Evolutionary conservation across 805 yeast species (phyloP).

Genomic region (Cyberlindnera mississippiensis): DNA sequence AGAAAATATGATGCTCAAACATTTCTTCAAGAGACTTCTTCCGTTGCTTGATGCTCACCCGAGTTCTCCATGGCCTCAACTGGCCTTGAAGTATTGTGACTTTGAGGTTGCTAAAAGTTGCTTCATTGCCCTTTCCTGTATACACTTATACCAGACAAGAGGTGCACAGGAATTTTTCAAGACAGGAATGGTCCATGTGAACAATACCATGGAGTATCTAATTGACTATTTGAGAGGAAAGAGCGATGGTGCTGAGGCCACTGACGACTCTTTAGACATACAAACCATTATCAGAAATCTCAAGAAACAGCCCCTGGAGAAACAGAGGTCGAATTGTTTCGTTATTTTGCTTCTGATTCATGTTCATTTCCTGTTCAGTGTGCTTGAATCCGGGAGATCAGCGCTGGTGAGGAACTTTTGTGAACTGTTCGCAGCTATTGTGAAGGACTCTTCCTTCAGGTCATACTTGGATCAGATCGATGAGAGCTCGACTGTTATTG

Average conservation of each 20-base stretch:
- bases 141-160: constrained; percentile 52
- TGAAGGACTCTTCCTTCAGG: constrained; percentile 42
- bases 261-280: constrained; percentile 27
- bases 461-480: constrained; percentile 42
- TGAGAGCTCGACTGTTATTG: constrained; percentile 45
- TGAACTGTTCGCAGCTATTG: constrained; percentile 46
- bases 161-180: constrained; percentile 49
- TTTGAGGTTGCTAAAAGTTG: constrained; percentile 56
- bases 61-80: constrained; percentile 57
- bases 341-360: constrained; percentile 49
- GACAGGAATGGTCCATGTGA: constrained; percentile 50
- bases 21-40: constrained; percentile 49
- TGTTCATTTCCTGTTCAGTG: constrained; percentile 51
- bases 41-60: constrained; percentile 58
- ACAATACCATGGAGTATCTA: constrained; percentile 52
- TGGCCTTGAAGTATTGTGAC: constrained; percentile 54
- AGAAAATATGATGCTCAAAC: constrained; percentile 52
- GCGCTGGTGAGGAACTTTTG: constrained; percentile 47
- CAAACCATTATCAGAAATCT: constrained; percentile 34
- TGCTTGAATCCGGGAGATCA: constrained; percentile 51
- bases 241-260: constrained; percentile 17
- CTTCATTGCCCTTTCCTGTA: constrained; percentile 51
- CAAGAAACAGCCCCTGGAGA: constrained; percentile 31
- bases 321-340: constrained; percentile 38
- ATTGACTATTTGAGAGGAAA: constrained; percentile 38